phyloP scores from a whole-genome alignment of 495 filamentous ascomycete genomes.

The Echria macrotheca region DNA sequence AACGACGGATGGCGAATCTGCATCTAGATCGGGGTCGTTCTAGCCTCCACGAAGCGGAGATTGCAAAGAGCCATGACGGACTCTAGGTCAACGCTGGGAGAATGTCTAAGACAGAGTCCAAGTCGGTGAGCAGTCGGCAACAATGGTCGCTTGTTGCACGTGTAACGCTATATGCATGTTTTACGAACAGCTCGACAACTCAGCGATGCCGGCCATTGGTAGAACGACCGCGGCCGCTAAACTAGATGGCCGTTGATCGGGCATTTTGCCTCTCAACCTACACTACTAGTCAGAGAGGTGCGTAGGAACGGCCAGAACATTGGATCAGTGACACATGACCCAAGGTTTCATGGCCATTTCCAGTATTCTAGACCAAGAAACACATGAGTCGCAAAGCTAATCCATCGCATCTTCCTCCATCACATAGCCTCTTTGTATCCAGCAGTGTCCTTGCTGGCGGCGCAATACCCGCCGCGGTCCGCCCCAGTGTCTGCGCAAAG shows the following conservation, averaged over 20 bases:
- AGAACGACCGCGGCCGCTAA: not conserved
- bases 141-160: too few relatives aligned
- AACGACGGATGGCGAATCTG: conserved; percentile 9
- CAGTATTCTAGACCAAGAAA: too few relatives aligned
- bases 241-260: not conserved
- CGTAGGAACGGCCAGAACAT: too few relatives aligned
- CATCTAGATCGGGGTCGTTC: too few relatives aligned
- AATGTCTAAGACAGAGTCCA: conserved; percentile 1
- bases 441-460: too few relatives aligned
- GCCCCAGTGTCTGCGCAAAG: conserved; percentile 1
- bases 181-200: not conserved
- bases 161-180: not conserved
- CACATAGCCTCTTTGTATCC: too few relatives aligned
- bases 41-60: not conserved
- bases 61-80: conserved; percentile 2
- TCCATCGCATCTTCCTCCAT: too few relatives aligned
- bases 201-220: conserved; percentile 4
- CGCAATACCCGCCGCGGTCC: conserved; percentile 13
- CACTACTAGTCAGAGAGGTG: too few relatives aligned
- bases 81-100: not conserved
- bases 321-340: too few relatives aligned
- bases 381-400: too few relatives aligned
- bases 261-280: not conserved
- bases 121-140: too few relatives aligned
- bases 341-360: too few relatives aligned